Evolutionary conservation across 306 rosid genomes (phyloP).

Genomic region (Senna tora): DNA sequence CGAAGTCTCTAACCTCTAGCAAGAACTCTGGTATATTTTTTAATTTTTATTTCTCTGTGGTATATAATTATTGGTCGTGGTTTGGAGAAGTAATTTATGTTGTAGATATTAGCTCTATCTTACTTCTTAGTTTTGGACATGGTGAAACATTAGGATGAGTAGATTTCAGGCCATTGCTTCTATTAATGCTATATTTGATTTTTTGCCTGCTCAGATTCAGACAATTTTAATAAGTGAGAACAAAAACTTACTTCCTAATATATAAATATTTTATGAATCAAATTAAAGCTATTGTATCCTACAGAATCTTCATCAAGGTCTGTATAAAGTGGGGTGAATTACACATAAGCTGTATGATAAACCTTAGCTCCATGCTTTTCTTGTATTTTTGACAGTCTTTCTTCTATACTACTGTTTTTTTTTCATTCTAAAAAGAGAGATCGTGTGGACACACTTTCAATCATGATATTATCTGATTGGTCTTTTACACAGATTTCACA

Average conservation of each 20-base stretch:
- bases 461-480: neutral
- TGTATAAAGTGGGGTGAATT: constrained; percentile 4
- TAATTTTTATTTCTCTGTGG: constrained; percentile 31
- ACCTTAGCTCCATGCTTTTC: constrained; percentile 10
- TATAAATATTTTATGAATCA: constrained; percentile 20
- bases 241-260: constrained; percentile 14
- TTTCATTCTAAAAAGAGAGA: constrained; percentile 18
- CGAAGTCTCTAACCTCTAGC: constrained; percentile 44
- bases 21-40: constrained; percentile 53
- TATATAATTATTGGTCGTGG: constrained; percentile 17
- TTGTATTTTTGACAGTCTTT: constrained; percentile 22
- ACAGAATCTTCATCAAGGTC: neutral
- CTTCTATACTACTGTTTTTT: constrained; percentile 1
- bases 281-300: constrained; percentile 12
- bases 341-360: constrained; percentile 30
- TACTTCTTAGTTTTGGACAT: constrained; percentile 19
- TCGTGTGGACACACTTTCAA: constrained; percentile 7
- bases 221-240: neutral
- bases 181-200: constrained; percentile 13
- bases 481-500: constrained; percentile 14
- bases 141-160: constrained; percentile 30
- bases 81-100: constrained; percentile 23
- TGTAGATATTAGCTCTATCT: constrained; percentile 26
- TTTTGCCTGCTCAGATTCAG: constrained; percentile 20
- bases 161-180: constrained; percentile 27